phyloP scores from a whole-genome alignment of 2,329 filamentous ascomycete species.

The Helotiales sp. region DNA sequence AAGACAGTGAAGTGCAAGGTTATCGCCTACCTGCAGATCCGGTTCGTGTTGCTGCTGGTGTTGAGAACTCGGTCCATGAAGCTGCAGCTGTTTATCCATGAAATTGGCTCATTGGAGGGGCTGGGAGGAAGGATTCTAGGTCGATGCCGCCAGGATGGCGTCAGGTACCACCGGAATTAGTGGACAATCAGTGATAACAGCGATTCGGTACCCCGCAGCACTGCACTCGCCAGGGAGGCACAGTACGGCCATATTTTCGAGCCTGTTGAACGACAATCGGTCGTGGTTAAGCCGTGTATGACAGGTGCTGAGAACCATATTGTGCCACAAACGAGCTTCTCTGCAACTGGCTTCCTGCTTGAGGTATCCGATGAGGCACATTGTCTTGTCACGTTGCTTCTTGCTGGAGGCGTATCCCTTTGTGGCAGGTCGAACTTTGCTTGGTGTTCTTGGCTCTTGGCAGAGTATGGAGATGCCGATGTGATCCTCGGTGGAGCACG shows the following conservation, averaged over 20 bases:
- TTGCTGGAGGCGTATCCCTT: slow-evolving; percentile 4
- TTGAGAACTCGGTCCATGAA: slow-evolving; percentile 1
- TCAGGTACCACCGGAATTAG: neutral
- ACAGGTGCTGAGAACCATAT: neutral
- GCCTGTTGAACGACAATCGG: neutral
- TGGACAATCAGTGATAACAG: neutral
- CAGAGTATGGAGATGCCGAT: neutral
- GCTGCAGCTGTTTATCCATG: neutral
- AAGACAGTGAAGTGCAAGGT: neutral
- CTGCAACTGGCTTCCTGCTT: neutral
- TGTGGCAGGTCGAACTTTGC: slow-evolving; percentile 5
- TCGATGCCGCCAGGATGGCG: neutral
- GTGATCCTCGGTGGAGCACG: neutral
- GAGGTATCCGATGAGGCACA: neutral
- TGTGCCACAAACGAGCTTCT: neutral
- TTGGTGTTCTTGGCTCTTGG: slow-evolving; percentile 3
- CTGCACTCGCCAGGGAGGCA: neutral
- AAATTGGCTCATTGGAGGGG: neutral
- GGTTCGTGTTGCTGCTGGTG: neutral
- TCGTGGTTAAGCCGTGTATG: neutral
- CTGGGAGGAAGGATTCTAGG: neutral
- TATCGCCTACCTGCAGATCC: slow-evolving; percentile 6
- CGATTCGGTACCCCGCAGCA: neutral
- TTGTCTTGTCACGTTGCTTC: neutral
- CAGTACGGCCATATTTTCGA: neutral